phyloP scores from a whole-genome alignment of 768 basidiomycete genomes.

The Amanita exitialis region DNA sequence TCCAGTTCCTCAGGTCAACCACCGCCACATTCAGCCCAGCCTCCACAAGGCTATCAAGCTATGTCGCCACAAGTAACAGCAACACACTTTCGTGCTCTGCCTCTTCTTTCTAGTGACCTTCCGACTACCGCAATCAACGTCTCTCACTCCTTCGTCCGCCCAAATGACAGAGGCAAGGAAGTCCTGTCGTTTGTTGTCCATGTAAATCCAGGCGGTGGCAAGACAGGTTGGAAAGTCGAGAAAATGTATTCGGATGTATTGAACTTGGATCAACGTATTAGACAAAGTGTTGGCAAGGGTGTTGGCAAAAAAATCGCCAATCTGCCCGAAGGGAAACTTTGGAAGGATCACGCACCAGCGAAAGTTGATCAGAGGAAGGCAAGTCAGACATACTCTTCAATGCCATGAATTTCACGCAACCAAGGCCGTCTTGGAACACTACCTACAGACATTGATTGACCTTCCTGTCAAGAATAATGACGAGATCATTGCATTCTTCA shows the following conservation, averaged over 20 bases:
- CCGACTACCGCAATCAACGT: conserved; percentile 62
- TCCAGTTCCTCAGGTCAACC: neutral
- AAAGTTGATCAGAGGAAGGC: conserved; percentile 96
- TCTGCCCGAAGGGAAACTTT: conserved; percentile 87
- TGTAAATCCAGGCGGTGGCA: conserved; percentile 62
- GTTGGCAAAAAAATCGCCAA: conserved; percentile 68
- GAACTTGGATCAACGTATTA: conserved; percentile 74
- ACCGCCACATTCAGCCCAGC: neutral
- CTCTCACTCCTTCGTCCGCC: conserved; percentile 72
- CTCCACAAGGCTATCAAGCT: conserved; percentile 13
- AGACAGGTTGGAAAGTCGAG: conserved; percentile 76
- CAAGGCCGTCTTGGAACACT: conserved; percentile 72
- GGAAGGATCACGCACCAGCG: conserved; percentile 95
- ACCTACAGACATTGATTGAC: conserved; percentile 74
- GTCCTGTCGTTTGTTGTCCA: conserved; percentile 80
- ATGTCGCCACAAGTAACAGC: conserved; percentile 15
- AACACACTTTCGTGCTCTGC: conserved; percentile 61
- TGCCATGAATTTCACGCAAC: neutral
- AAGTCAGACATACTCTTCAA: conserved; percentile 16
- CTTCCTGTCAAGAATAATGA: conserved; percentile 81
- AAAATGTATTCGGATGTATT: conserved; percentile 92
- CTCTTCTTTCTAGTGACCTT: conserved; percentile 62
- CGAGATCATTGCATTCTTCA: conserved; percentile 88
- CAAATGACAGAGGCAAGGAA: conserved; percentile 88
- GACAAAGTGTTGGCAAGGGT: conserved; percentile 54